These are phyloP conservation scores for Ustilago vetiveriae DNA, from an alignment of 1,284 basidiomycete genomes.

Conservation along the genomic window DNA sequence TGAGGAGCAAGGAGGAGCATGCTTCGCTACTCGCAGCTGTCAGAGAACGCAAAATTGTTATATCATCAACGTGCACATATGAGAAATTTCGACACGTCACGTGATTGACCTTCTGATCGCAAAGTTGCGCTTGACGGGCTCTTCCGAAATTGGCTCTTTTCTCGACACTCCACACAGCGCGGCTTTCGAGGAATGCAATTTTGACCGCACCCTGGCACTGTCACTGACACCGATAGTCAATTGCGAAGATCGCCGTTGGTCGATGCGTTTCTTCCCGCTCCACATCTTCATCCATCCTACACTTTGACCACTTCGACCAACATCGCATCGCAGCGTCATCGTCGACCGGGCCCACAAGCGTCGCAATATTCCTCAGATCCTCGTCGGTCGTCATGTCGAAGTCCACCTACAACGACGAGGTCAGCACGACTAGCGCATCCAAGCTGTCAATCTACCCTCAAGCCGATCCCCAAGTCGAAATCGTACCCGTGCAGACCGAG, in stretches of 20 bases:
- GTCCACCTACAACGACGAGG: constrained; percentile 39
- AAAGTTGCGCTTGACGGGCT: no score
- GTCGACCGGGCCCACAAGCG: no score
- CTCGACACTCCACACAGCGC: not conserved
- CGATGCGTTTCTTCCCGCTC: not conserved
- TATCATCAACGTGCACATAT: not conserved
- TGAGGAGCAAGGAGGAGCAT: no score
- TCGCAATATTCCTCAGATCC: no score
- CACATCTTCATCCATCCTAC: no score
- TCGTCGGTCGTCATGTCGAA: constrained; percentile 24
- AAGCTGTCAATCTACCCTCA: constrained; percentile 58
- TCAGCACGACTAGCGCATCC: constrained; percentile 15
- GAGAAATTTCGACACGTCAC: not conserved
- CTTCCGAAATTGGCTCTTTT: constrained; percentile 4
- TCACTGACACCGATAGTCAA: no score
- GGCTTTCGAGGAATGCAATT: no score
- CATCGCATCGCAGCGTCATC: constrained; percentile 30
- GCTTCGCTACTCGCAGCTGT: not conserved
- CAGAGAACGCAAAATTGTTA: constrained; percentile 1
- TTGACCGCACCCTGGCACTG: not conserved
- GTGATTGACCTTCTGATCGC: no score
- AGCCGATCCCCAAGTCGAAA: constrained; percentile 38
- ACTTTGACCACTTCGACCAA: not conserved
- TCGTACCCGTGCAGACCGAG: constrained; percentile 55
- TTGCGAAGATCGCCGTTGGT: not conserved